Base-by-base conservation (phyloP, 352 stramenopile genomes). In the Globisporangium camurandrum region DNA sequence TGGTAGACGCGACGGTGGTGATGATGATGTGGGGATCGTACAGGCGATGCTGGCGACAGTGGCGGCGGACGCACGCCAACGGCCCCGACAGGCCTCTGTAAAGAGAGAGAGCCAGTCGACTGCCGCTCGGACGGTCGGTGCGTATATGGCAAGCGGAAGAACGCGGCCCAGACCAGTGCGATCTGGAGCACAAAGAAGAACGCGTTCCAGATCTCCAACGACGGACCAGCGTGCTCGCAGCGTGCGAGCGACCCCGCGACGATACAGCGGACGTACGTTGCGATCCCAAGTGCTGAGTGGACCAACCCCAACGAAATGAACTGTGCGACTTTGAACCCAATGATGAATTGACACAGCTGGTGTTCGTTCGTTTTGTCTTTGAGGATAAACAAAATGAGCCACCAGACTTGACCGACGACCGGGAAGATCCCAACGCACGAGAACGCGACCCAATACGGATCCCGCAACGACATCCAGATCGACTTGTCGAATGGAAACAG, bases 331-430 rank as follows among this genome's bases (percentile, higher is more conserved):
- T 96, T 91, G 64, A 96, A 96, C 16, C 83, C 80, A 17, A 96
- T 78, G 44, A 96, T 96, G 36, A 96, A 96, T 51, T 96, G 74
- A 49, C 84, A 95, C n/a, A 96, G 62, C 53, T 95, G 86, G 51
- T 94, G 88, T 61, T 96, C 87, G 61, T 96, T 89, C 27, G 79
- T 91, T 57, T 95, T 95, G 71, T 96, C 85, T 57, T 95, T 93
- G 46, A 95, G 71, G 24, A 95, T 23, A 45, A 95, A 95, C 9
- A 96, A 57, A 19, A 95, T 80, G 38, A 95, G 71, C 87, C 87
- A 96, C 86, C 85, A 96, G 30, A 93, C 51, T 63, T 95, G 84
- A 4, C 83, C 82, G n/a, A 95, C 51, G 30, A 90, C 69, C 0
- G 87, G 87, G 26, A 95, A 76, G 26, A 95, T 57, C 30, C 86